Conservation (phyloP, 768 basidiomycete genomes). For the Clathrus columnatus region DNA sequence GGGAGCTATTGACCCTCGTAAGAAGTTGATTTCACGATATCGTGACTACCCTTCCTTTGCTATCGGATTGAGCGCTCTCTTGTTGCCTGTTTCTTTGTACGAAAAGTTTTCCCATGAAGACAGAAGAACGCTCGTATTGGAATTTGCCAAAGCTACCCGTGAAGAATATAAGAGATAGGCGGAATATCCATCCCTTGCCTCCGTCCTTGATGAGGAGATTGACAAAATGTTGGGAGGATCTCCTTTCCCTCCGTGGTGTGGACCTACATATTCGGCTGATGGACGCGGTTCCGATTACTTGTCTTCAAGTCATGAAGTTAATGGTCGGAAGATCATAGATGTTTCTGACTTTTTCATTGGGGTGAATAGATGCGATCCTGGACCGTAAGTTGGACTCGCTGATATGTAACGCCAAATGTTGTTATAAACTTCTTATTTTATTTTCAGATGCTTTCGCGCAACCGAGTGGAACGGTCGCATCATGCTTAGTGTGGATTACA, state of each 20-base stretch:
- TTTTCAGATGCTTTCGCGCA: constrained; percentile 20
- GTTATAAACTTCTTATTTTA: not conserved
- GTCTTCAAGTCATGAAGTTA: constrained; percentile 5
- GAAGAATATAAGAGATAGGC: constrained; percentile 13
- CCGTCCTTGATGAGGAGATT: constrained; percentile 12
- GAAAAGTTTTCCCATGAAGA: constrained; percentile 8
- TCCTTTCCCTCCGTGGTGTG: constrained; percentile 11
- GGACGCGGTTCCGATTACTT: constrained; percentile 16
- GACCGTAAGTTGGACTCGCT: constrained; percentile 18
- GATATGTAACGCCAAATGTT: not conserved
- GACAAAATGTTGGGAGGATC: constrained; percentile 11
- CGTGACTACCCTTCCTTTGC: constrained; percentile 12
- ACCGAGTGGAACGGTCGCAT: constrained; percentile 19
- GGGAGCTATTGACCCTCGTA: constrained; percentile 18
- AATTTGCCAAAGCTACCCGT: constrained; percentile 9
- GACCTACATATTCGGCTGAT: constrained; percentile 18
- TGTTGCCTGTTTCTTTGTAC: constrained; percentile 17
- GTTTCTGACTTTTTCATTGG: constrained; percentile 18
- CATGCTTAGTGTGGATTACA: constrained; percentile 21
- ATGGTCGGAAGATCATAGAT: constrained; percentile 9
- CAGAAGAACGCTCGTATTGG: constrained; percentile 8
- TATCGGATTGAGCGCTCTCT: constrained; percentile 14
- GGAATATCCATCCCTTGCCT: constrained; percentile 13
- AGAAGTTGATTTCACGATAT: constrained; percentile 15
- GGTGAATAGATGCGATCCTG: constrained; percentile 20